Evolutionary conservation across 495 filamentous ascomycete genomes (phyloP).

Genomic region (Penicillium egyptiacum): DNA sequence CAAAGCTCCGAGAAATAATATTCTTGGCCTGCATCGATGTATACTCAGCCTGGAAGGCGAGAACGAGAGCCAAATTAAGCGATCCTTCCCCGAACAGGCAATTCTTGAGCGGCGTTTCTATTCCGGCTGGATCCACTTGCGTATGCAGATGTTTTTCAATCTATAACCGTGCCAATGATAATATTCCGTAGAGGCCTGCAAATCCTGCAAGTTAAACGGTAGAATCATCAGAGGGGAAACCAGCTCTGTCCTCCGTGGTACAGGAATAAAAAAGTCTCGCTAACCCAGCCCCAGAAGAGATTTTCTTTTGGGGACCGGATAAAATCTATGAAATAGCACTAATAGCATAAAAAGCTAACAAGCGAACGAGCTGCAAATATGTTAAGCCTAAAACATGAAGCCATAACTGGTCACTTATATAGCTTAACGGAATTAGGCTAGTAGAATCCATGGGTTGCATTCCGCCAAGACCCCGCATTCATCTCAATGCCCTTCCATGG

Average conservation of each 20-base stretch:
- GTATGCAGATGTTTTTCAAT: neutral
- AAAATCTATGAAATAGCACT: too few species aligned
- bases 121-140: slow-evolving; percentile 6
- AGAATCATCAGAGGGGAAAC: neutral
- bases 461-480: slow-evolving; percentile 12
- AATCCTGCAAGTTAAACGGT: neutral
- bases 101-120: slow-evolving; percentile 1
- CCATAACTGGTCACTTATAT: too few species aligned
- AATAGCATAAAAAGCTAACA: neutral
- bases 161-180: neutral
- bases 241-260: neutral
- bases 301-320: neutral
- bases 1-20: neutral
- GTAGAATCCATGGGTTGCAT: slow-evolving; percentile 1
- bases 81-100: slow-evolving; percentile 21
- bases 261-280: neutral
- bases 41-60: slow-evolving; percentile 3
- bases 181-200: neutral
- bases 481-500: neutral
- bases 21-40: neutral
- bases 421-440: slow-evolving; percentile 2
- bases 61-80: slow-evolving; percentile 10
- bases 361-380: neutral
- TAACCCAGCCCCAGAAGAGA: neutral
- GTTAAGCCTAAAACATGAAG: too few species aligned